These are phyloP conservation scores for Candida alai DNA, from an alignment of 805 yeast species.

Conservation along the genomic window DNA sequence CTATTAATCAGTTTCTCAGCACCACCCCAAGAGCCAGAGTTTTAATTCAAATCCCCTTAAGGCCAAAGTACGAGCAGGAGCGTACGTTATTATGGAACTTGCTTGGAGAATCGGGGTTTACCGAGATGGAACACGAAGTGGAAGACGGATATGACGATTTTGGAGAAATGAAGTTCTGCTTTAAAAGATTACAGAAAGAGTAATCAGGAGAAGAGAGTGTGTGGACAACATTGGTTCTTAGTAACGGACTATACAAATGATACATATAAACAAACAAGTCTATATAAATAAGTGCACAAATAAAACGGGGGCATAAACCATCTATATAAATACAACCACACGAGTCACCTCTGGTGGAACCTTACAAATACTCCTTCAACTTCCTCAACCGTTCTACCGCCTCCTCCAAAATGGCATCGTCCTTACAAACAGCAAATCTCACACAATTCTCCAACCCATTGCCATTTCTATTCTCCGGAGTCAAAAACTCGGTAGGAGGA, in stretches of 20 bases:
- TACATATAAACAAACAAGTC: too few species aligned
- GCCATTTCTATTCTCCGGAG: conserved; percentile 56
- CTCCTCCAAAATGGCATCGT: conserved; percentile 70
- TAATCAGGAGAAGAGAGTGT: too few species aligned
- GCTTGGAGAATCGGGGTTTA: conserved; percentile 33
- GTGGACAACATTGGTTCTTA: too few species aligned
- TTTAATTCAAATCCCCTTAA: conserved; percentile 70
- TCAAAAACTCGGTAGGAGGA: conserved; percentile 94
- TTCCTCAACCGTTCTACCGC: conserved; percentile 75
- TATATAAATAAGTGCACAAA: conserved; percentile 6
- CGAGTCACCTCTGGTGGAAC: too few species aligned
- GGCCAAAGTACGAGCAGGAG: conserved; percentile 63
- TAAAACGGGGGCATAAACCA: too few species aligned
- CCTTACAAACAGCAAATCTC: conserved; percentile 96
- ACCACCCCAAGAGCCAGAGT: conserved; percentile 38
- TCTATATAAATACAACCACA: too few species aligned
- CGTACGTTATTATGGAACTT: conserved; percentile 58
- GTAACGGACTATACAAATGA: too few species aligned
- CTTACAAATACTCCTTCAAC: conserved; percentile 55
- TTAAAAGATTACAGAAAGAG: too few species aligned
- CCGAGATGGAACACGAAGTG: conserved; percentile 31
- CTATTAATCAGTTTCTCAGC: conserved; percentile 49
- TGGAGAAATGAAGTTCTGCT: conserved; percentile 63
- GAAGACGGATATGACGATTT: conserved; percentile 83
- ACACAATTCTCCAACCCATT: conserved; percentile 77